Base-by-base conservation (phyloP, 176 grass and related monocot species). In the Microstegium vimineum region DNA sequence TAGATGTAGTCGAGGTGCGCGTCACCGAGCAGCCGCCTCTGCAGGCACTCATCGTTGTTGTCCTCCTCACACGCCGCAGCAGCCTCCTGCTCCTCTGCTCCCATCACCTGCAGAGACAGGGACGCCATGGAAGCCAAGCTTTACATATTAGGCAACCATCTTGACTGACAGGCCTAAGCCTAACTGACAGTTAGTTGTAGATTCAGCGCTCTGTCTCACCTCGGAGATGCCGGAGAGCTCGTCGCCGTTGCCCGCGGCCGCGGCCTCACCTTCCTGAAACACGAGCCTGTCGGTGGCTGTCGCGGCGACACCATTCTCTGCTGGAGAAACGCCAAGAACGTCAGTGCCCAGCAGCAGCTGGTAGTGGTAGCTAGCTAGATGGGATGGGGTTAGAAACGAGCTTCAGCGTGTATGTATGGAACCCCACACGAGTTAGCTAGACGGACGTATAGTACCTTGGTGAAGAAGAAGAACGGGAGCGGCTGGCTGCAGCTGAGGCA, bases 1-100 rank as follows among this genome's bases (percentile, higher is more conserved):
- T 93, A 93, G 82, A 93, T 93, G 85, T 93, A 93, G 78, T 93
- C 91, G 42, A 93, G 68, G 82, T 93, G 87, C 15, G 91, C 91
- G 66, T 93, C 91, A 0, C 35, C 56, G 77, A 93, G 83, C 69
- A 90, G 74, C 78, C 88, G 74, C 88, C 82, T 82, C 85, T 90
- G 52, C 68, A 85, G 0, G 88, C 91, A 93, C 33, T 80, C 85
- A 3, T 82, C 84, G 30, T 69, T 4, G 1, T 30, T 1, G 10
- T 13, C 52, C 25, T n/a, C n/a, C n/a, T 56, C 46, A 12, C 82
- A 76, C 0, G 8, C 16, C 56, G 2, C 4, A 12, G 10, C 68
- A 18, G 10, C 82, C 16, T 2, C 47, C 35, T 2, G 38, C 18
- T 56, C 73, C 27, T n/a, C 86, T 28, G 27, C 18, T 27, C 76